Base-by-base conservation (phyloP, 129 eudicot species). In the Scalesia atractyloides region DNA sequence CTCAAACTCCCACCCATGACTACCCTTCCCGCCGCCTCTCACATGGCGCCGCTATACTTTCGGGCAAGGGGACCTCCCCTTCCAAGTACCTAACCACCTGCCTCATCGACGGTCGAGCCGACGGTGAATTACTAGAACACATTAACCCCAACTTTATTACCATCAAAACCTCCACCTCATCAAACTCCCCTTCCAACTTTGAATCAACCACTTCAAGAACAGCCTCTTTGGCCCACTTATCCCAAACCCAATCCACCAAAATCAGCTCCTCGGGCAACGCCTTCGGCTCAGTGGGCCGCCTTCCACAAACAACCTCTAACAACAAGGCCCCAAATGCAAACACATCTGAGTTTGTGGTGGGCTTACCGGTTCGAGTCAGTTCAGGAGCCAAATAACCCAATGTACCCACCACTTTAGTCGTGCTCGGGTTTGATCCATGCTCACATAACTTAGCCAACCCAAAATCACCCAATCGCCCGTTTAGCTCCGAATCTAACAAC, bases 391-490 rank as follows among this genome's bases (percentile, higher is more conserved):
- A 33, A 60, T 60, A 60, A 30, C 66, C 66, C 34, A 60, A 60
- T 60, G 66, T 60, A 6, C 66, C 66, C 19, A 60, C 66, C 44
- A 60, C 66, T 60, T 60, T 60, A 13, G 66, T 60, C 15, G 66
- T 60, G 36, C 18, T 54, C 10, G 94, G 85, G 60, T 86, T 66
- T 12, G 95, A 58, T 1, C 95, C 96, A 22, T 85, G 98, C 50
- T 87, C 92, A 59, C 87, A 87, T 20, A 92, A 48, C 75, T 83
- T 92, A 18, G 96, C 96, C 19, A 89, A 76, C 13, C 98, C 96
- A 20, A 92, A 92, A 68, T 92, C 96, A 62, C 96, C 96, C 5
- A 92, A 78, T 30, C 80, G 72, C 0, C 88, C 96, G 58, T 87
- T 89, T 43, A 83, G 65, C 9, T 92, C 91, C 1, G 81, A 73